Conservation (phyloP, 352 stramenopile genomes). For the Phytophthora pseudosyringae region DNA sequence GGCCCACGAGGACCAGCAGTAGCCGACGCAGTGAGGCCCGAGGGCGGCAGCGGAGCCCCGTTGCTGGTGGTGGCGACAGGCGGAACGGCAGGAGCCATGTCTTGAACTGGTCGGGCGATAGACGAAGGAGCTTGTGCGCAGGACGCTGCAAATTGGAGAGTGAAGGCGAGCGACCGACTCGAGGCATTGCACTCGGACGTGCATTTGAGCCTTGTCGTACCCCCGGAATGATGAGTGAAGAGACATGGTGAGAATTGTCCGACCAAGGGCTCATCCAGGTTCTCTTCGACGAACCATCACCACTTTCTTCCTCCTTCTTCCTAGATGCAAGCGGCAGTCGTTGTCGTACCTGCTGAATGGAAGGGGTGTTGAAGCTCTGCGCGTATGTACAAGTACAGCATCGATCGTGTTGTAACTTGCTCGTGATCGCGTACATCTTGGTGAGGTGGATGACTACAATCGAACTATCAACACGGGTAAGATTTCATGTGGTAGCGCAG, state of each 20-base stretch:
- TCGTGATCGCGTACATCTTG: too few species aligned
- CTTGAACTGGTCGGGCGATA: not conserved
- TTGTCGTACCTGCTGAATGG: not conserved
- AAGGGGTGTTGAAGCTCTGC: constrained; percentile 1
- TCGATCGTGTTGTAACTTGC: not conserved
- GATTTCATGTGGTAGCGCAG: too few species aligned
- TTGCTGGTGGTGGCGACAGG: constrained; percentile 52
- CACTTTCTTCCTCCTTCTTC: not conserved
- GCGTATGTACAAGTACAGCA: not conserved
- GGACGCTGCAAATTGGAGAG: not conserved
- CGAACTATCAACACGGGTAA: too few species aligned
- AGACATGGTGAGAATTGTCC: constrained; percentile 9
- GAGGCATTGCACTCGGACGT: not conserved
- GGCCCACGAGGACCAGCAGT: constrained; percentile 64
- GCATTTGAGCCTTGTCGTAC: constrained; percentile 8
- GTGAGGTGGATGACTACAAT: too few species aligned
- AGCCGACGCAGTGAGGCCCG: constrained; percentile 72
- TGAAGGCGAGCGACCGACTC: not conserved
- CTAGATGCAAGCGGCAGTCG: too few species aligned
- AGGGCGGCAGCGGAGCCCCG: constrained; percentile 58
- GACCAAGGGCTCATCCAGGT: not conserved
- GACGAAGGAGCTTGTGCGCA: not conserved
- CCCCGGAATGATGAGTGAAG: constrained; percentile 3
- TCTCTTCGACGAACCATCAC: too few species aligned
- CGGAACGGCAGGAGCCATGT: constrained; percentile 3